phyloP scores from a whole-genome alignment of 2,329 filamentous ascomycete species.

The Septoria petroselini region DNA sequence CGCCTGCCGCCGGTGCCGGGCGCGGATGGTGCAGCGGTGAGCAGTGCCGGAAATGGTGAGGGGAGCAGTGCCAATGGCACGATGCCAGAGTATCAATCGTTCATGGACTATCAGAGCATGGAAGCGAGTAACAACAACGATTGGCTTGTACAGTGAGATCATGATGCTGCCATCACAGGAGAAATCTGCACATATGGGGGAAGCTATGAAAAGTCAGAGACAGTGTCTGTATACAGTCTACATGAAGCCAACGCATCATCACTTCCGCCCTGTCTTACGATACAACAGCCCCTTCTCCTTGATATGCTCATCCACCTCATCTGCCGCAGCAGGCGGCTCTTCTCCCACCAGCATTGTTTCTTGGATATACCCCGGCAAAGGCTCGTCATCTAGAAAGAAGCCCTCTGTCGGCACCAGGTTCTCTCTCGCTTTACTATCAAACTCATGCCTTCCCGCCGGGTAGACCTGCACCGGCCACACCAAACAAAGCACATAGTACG shows the following conservation, averaged over 20 bases:
- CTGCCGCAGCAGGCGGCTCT: constrained; percentile 8
- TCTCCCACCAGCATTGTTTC: constrained; percentile 21
- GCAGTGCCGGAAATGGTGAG: constrained; percentile 28
- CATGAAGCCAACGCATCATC: too few relatives aligned
- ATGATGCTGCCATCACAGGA: too few relatives aligned
- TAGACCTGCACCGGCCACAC: constrained; percentile 26
- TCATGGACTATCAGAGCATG: constrained; percentile 28
- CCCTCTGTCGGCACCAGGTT: constrained; percentile 26
- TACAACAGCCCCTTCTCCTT: too few relatives aligned
- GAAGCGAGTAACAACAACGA: constrained; percentile 23
- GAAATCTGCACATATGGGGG: too few relatives aligned
- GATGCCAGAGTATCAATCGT: constrained; percentile 25
- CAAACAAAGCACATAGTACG: constrained; percentile 20
- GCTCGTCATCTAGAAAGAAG: constrained; percentile 26
- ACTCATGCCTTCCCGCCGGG: constrained; percentile 16
- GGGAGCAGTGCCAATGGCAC: constrained; percentile 32
- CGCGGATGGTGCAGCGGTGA: constrained; percentile 27
- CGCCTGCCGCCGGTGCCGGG: constrained; percentile 54
- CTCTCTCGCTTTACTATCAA: constrained; percentile 23
- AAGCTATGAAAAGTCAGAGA: not conserved
- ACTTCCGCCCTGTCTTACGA: too few relatives aligned
- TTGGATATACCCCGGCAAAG: constrained; percentile 21
- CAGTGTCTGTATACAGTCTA: too few relatives aligned
- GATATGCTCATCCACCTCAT: not conserved
- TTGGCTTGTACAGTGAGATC: constrained; percentile 26